Evolutionary conservation across 1,284 basidiomycete species (phyloP).

Genomic region (Cerrena zonata): DNA sequence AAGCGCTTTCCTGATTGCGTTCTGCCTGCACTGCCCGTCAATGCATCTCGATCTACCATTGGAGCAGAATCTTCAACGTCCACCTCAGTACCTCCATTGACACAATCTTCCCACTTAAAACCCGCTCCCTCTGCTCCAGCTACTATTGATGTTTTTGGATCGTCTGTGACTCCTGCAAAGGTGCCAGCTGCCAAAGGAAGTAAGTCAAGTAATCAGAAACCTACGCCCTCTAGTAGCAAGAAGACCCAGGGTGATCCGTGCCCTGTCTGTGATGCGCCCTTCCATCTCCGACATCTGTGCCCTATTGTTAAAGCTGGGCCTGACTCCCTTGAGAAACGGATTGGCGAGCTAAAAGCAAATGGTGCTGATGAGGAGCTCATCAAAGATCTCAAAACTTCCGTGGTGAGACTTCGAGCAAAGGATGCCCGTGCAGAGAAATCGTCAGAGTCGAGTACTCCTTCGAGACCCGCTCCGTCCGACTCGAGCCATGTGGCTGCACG

Average conservation of each 20-base stretch:
- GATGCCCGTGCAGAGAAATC: slow-evolving; percentile 3
- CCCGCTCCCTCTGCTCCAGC: not conserved
- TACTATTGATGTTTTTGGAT: not conserved
- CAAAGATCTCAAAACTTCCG: slow-evolving; percentile 14
- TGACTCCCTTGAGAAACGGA: slow-evolving; percentile 15
- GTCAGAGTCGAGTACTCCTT: not conserved
- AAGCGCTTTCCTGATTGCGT: too few relatives aligned
- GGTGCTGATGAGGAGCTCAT: slow-evolving; percentile 11
- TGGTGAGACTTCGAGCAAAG: slow-evolving; percentile 8
- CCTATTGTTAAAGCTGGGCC: slow-evolving; percentile 18
- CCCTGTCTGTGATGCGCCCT: slow-evolving; percentile 16
- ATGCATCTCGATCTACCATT: too few relatives aligned
- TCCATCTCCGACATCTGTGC: slow-evolving; percentile 18
- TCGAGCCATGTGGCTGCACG: not conserved
- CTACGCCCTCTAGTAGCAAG: not conserved
- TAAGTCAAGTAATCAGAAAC: not conserved
- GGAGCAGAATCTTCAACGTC: too few relatives aligned
- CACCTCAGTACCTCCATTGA: too few relatives aligned
- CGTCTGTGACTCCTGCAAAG: not conserved
- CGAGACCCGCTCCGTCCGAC: not conserved
- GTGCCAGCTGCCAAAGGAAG: not conserved
- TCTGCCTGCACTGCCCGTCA: too few relatives aligned
- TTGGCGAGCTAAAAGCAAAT: slow-evolving; percentile 15
- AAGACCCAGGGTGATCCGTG: slow-evolving; percentile 11
- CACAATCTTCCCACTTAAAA: too few relatives aligned